Base-by-base conservation (phyloP, 2,329 filamentous ascomycete genomes). In the Colletotrichum scovillei region DNA sequence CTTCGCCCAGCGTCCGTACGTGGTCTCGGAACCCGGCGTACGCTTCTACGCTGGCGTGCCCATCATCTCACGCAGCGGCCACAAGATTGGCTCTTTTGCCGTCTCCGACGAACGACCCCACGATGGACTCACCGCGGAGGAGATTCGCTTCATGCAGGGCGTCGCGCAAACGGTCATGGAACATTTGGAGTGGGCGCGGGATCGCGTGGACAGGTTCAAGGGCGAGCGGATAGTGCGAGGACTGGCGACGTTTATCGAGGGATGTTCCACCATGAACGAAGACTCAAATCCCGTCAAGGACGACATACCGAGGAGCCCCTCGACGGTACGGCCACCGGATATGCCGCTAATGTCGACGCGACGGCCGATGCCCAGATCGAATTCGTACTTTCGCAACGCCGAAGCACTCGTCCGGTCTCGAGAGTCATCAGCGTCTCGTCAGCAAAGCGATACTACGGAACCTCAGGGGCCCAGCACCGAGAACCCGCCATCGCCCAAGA, bases 61-160 rank as follows among this genome's bases (percentile, higher is more conserved):
- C 0, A 88, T 93, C 67, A 86, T 87, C 30, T 90, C 89, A 3
- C 86, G 86, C 0, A 77, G 78, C 6, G 87, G 86, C 46, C 86
- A 88, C 32, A 87, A 88, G 59, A 89, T 93, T 68, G 92, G 92
- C 11, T 87, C 86, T 12, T 90, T 91, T 72, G 88, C 88, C 65
- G 86, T 92, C 2, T 82, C 91, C 3, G 91, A 92, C 75, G 86
- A 88, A 56, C 83, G 84, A n/a, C 86, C 88, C 0, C 87, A 89
- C 16, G 77, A 87, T 55, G 87, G 86, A 0, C 77, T 93, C 22
- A 82, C 81, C 12, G 77, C 82, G 0, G 83, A 83, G 9, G 87
- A 90, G 63, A 74, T 87, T 2, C 82, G 85, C 26, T 91, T 90
- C 62, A 82, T 93, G 78, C 85, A 87, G 56, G 89, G 90, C 53